These are phyloP conservation scores for Trichothecium sympodiale DNA, from an alignment of 2,329 filamentous ascomycete species.

Conservation along the genomic window DNA sequence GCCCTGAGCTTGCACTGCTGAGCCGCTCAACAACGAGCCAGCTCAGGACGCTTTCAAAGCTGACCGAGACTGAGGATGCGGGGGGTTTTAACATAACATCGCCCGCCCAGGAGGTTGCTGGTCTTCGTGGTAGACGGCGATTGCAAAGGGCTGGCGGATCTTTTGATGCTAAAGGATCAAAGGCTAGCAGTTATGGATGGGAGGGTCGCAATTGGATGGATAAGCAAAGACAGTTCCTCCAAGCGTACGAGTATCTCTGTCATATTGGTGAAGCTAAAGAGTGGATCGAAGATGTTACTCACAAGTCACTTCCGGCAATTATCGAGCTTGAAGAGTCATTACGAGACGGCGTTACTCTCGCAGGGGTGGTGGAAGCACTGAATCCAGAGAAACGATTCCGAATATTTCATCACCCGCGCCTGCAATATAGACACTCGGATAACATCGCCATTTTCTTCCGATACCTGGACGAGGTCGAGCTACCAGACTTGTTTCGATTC, in stretches of 20 bases:
- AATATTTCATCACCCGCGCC: conserved; percentile 74
- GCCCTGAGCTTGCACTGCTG: conserved; percentile 68
- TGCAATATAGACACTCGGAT: conserved; percentile 94
- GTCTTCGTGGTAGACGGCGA: conserved; percentile 71
- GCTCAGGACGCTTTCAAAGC: conserved; percentile 73
- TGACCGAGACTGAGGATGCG: conserved; percentile 62
- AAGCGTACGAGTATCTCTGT: conserved; percentile 96
- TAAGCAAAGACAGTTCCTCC: conserved; percentile 88
- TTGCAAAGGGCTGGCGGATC: conserved; percentile 61
- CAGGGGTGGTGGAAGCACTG: conserved; percentile 84
- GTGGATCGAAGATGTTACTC: conserved; percentile 91
- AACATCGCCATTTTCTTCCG: conserved; percentile 96
- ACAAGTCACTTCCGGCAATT: conserved; percentile 78
- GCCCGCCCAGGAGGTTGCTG: conserved; percentile 74
- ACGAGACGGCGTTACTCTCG: conserved; percentile 84
- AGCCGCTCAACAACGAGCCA: conserved; percentile 86
- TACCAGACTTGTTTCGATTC: conserved; percentile 93
- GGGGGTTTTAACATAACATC: conserved; percentile 75
- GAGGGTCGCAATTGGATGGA: conserved; percentile 95
- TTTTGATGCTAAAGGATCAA: conserved; percentile 32
- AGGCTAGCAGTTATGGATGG: conserved; percentile 53
- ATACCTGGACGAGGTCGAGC: conserved; percentile 80
- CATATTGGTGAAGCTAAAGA: conserved; percentile 98
- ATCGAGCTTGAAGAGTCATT: conserved; percentile 89
- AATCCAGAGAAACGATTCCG: conserved; percentile 64